Evolutionary conservation across 2,329 filamentous ascomycete genomes (phyloP), one percentile per base, ranked within the genome.

Genomic region (Sclerotinia trifoliorum): DNA sequence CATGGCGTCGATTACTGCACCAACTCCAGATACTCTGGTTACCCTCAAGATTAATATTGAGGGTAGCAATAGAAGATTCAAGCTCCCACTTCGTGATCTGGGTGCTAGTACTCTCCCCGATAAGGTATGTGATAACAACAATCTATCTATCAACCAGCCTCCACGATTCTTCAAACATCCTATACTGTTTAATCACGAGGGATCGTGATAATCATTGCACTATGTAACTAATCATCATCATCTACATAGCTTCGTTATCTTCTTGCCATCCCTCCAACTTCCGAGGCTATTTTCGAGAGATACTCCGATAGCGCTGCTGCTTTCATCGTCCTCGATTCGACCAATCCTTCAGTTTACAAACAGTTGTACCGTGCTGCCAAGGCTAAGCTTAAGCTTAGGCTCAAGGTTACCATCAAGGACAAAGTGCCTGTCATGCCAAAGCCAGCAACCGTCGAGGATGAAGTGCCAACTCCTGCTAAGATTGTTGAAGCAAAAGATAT

Each of bases 291-390:
- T 75, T 89, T 98, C 76, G 94, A 98, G 83, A 92, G 95, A 74
- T 99, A 93, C 82, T 98, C 95, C 72, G 95, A 99, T 80, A 97
- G 93, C 72, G 92, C 93, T 72, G 90, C 85, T 57, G 83, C 88
- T 72, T 98, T 91, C 80, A 86, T 98, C 73, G 84, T 86, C 56
- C 89, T 99, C 70, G 90, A 97, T 78, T 83, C 88, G 71, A 83
- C 84, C 78, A 96, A 97, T 77, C 81, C 86, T 11, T 84, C 91
- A 57, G 92, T 96, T 76, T 99, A 97, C 85, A 98, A 97, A 84
- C 95, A 97, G 78, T 89, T 99, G 54, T 94, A 95, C 79, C 90
- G 95, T 76, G 95, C 95, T 73, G 95, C 95, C 72, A 99, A 97
- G 83, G 95, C 95, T 49, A 99, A 99, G 85, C 88, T 94, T 73